Percentiles rank a stretch among this genome's conserved stretches.
phyloP scores from a whole-genome alignment of 495 filamentous ascomycete genomes.

The Penicillium antarcticum region DNA sequence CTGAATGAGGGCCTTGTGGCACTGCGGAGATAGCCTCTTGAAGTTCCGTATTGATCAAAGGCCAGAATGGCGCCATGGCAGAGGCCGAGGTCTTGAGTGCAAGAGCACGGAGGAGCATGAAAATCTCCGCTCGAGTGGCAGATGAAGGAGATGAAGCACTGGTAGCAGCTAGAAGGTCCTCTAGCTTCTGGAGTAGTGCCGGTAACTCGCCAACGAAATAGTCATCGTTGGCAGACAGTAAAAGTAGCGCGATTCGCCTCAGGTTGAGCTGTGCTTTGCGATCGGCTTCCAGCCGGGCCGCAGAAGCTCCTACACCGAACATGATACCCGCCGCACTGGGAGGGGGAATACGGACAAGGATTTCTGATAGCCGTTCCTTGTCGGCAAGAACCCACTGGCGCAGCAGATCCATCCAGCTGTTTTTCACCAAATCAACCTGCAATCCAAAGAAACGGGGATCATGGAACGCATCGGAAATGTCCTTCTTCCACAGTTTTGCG shows the following conservation, averaged over 20 bases:
- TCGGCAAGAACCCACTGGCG: conserved; percentile 79
- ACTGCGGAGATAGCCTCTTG: conserved; percentile 78
- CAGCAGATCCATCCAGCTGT: conserved; percentile 77
- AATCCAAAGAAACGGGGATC: conserved; percentile 78
- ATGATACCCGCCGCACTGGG: conserved; percentile 96
- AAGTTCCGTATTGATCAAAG: conserved; percentile 81
- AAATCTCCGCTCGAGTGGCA: conserved; percentile 81
- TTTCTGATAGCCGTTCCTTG: conserved; percentile 81
- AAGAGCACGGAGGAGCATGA: conserved; percentile 81
- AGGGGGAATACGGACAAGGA: conserved; percentile 72
- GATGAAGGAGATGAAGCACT: conserved; percentile 88
- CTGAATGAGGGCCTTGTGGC: conserved; percentile 64
- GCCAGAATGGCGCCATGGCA: conserved; percentile 83
- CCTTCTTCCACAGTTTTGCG: conserved; percentile 90
- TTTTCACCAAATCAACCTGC: conserved; percentile 60
- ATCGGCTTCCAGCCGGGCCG: conserved; percentile 91
- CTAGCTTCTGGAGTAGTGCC: conserved; percentile 73
- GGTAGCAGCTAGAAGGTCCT: conserved; percentile 84
- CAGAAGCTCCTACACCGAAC: conserved; percentile 94
- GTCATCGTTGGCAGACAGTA: conserved; percentile 71
- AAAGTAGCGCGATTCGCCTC: conserved; percentile 71
- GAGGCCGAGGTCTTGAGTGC: conserved; percentile 70
- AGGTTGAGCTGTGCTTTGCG: conserved; percentile 90
- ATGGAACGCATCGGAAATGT: conserved; percentile 87
- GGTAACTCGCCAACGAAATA: conserved; percentile 74